A percentile compares a stretch with the other conserved stretches of the same genome.
phyloP scores from a whole-genome alignment of 23 red algal species.

The Pyropia haitanensis region DNA sequence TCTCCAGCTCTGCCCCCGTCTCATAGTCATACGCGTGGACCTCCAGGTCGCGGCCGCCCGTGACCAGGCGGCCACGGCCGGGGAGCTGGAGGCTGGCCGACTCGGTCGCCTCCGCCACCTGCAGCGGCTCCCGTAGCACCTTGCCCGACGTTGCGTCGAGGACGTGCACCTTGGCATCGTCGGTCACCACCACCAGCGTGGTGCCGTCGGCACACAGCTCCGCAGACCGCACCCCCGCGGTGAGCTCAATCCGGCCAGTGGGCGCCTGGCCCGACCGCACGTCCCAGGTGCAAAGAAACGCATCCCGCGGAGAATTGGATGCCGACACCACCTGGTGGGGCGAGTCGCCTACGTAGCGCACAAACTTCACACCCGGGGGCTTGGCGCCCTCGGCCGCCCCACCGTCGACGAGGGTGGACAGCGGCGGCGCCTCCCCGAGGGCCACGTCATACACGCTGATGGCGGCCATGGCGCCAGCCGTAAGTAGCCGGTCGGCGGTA shows the following conservation, averaged over 20 bases:
- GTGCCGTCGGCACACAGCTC: constrained; percentile 57
- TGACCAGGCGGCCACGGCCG: constrained; percentile 44
- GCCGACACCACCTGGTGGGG: constrained; percentile 53
- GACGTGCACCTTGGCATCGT: constrained; percentile 44
- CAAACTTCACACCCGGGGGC: constrained; percentile 46
- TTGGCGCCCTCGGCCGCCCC: constrained; percentile 9
- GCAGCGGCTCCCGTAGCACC: constrained; percentile 1
- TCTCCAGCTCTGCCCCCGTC: constrained; percentile 26
- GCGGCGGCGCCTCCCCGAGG: constrained; percentile 34
- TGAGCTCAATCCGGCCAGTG: constrained; percentile 25
- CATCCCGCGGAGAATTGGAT: constrained; percentile 35
- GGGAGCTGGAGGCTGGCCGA: constrained; percentile 50
- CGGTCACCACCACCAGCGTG: constrained; percentile 39
- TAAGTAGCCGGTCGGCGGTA: constrained; percentile 39
- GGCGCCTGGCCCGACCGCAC: constrained; percentile 23
- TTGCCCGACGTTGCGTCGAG: constrained; percentile 4
- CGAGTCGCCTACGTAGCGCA: constrained; percentile 37
- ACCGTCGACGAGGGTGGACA: constrained; percentile 17
- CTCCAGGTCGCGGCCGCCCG: constrained; percentile 52
- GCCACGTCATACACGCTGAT: constrained; percentile 66
- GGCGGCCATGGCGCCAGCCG: constrained; percentile 55
- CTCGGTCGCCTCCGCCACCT: constrained; percentile 48
- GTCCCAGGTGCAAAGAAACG: constrained; percentile 75
- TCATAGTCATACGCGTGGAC: constrained; percentile 40
- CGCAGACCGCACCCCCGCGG: constrained; percentile 34